These are phyloP conservation scores for Agrocybe chaxingu DNA, from an alignment of 768 basidiomycete species.

Conservation along the genomic window DNA sequence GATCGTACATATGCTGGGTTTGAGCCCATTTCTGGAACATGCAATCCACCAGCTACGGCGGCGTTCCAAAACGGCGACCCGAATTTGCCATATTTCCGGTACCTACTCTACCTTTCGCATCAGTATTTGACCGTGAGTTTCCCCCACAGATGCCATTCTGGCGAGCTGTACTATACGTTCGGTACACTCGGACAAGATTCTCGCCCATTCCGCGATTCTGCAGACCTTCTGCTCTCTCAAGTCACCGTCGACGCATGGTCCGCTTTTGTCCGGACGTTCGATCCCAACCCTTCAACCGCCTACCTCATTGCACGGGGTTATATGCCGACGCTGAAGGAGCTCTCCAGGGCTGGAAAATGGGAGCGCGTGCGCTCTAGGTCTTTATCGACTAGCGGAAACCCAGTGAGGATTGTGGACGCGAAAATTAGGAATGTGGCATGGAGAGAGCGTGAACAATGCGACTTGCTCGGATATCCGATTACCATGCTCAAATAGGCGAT, in stretches of 20 bases:
- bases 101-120: constrained; percentile 23
- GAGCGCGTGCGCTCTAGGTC: constrained; percentile 15
- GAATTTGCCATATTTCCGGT: constrained; percentile 44
- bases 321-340: constrained; percentile 25
- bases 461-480: constrained; percentile 28
- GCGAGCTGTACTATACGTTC: constrained; percentile 27
- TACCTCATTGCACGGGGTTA: constrained; percentile 44
- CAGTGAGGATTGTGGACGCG: constrained; percentile 32
- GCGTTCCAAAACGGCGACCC: constrained; percentile 45
- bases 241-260: constrained; percentile 43
- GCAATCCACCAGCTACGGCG: constrained; percentile 38
- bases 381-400: constrained; percentile 19
- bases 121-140: constrained; percentile 22
- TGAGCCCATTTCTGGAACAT: constrained; percentile 39
- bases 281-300: constrained; percentile 41
- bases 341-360: constrained; percentile 31
- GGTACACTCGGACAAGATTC: constrained; percentile 34
- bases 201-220: constrained; percentile 41
- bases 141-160: constrained; percentile 25
- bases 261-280: constrained; percentile 41
- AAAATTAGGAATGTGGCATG: constrained; percentile 28
- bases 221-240: constrained; percentile 44
- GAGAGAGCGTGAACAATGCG: constrained; percentile 35
- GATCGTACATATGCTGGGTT: constrained; percentile 44
- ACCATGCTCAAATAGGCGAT: constrained; percentile 6